phyloP scores from a whole-genome alignment of 1,284 basidiomycete genomes.

The Cryptococcus sp. region DNA sequence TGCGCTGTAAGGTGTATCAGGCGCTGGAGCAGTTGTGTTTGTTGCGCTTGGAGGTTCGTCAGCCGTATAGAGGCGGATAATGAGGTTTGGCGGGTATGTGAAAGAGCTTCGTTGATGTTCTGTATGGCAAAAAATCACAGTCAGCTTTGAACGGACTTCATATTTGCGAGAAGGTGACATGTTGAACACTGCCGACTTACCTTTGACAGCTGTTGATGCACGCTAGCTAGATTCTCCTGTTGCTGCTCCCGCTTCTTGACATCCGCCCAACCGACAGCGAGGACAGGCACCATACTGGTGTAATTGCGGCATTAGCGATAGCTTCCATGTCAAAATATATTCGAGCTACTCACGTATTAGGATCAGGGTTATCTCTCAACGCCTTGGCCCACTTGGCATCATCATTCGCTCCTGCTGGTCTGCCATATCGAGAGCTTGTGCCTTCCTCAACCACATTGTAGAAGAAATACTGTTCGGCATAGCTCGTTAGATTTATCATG shows the following conservation, averaged over 20 bases:
- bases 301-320: not conserved
- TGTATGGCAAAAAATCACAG: conserved; percentile 32
- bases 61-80: conserved; percentile 71
- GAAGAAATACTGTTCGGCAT: conserved; percentile 69
- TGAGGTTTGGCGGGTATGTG: conserved; percentile 65
- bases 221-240: conserved; percentile 68
- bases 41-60: conserved; percentile 65
- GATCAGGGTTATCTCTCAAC: conserved; percentile 77
- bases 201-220: conserved; percentile 71
- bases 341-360: conserved; percentile 63
- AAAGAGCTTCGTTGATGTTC: conserved; percentile 69
- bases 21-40: conserved; percentile 73
- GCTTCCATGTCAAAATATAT: not conserved
- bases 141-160: not conserved
- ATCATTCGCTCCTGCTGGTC: conserved; percentile 71
- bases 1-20: conserved; percentile 73
- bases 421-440: conserved; percentile 68
- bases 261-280: conserved; percentile 80
- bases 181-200: conserved; percentile 42
- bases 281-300: conserved; percentile 73
- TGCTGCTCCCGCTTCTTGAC: conserved; percentile 77
- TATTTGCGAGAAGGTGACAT: not conserved
- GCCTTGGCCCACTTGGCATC: conserved; percentile 80
- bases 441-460: conserved; percentile 82
- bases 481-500: conserved; percentile 5